Evolutionary conservation across 768 basidiomycete genomes (phyloP), one percentile per base, ranked within the genome.

Genomic region (Cubamyces lactineus): DNA sequence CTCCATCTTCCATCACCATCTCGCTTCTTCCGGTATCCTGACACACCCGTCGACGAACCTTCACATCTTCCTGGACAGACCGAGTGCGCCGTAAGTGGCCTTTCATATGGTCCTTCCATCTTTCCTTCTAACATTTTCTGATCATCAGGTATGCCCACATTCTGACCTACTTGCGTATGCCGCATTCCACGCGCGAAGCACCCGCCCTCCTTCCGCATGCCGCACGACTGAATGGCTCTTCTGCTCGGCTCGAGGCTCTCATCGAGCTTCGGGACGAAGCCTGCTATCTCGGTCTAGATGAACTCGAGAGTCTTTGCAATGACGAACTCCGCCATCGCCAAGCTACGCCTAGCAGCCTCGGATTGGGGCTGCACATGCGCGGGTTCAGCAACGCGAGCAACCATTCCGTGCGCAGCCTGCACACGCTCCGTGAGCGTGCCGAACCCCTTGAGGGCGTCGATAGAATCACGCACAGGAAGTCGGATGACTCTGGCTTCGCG

Each of bases 191-290:
- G 1, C 69, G 79, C 8, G 83, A 83, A 39, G 72, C 77, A 21
- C 79, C 83, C 7, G 80, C 84, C 41, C 64, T 72, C 7, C 81
- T 93, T 5, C 91, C 91, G 1, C 85, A 84, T 24, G 80, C 82
- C 5, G 80, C 84, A 1, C 84, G 84, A 61, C 79, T 84, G 21
- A 70, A 72, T 53, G 76, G 79, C 34, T 78, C 78, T 6, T 75
- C 73, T 17, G 69, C 79, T 2, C 84, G 84, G 11, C 76, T 92
- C 19, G 91, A 92, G 55, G 77, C 76, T 1, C 80, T 94, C 23
- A 80, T 91, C 46, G 88, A 91, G 62, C 82, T 93, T 23, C 84
- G 91, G 12, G 91, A 94, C 65, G 92, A 94, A 70, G 88, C 92
- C 1, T 77, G 78, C 43, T 92, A 86, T 69, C 84, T 94, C n/a